Conservation (phyloP, 805 yeast species). For the Zygotorulaspora danielsina region DNA sequence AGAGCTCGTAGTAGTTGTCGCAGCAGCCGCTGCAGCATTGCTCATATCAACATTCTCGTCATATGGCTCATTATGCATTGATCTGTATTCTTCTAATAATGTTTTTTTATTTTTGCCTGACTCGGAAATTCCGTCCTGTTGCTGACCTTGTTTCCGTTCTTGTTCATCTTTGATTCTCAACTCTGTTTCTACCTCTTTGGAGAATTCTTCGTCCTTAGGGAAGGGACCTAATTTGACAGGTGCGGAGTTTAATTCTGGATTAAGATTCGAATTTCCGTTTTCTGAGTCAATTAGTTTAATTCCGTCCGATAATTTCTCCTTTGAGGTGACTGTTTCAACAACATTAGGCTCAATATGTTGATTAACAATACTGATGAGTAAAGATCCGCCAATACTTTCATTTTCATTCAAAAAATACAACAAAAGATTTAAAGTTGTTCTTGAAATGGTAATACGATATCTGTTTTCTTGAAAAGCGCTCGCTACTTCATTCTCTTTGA, state of each 20-base stretch:
- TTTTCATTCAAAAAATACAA: slow-evolving; percentile 86
- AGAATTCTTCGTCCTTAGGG: slow-evolving; percentile 82
- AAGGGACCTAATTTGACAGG: slow-evolving; percentile 75
- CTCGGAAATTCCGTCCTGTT: slow-evolving; percentile 6
- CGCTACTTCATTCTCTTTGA: slow-evolving; percentile 78
- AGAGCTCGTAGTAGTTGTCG: slow-evolving; percentile 1
- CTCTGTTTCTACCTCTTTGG: slow-evolving; percentile 79
- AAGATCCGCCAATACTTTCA: slow-evolving; percentile 86
- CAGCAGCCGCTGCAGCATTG: slow-evolving; percentile 1
- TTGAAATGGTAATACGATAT: slow-evolving; percentile 70
- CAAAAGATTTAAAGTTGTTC: slow-evolving; percentile 78
- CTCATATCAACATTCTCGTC: slow-evolving; percentile 7
- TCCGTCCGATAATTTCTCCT: slow-evolving; percentile 33
- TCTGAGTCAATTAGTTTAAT: slow-evolving; percentile 34
- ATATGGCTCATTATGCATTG: slow-evolving; percentile 44
- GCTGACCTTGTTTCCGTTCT: slow-evolving; percentile 39
- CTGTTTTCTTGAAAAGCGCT: slow-evolving; percentile 67
- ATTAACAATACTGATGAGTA: slow-evolving; percentile 79
- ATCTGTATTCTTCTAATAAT: slow-evolving; percentile 62
- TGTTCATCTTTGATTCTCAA: slow-evolving; percentile 73
- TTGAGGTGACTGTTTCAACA: slow-evolving; percentile 36
- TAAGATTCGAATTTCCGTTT: slow-evolving; percentile 28
- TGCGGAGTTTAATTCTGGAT: slow-evolving; percentile 28
- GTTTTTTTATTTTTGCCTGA: slow-evolving; percentile 35
- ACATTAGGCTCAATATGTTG: slow-evolving; percentile 60